These are phyloP conservation scores for Fusarium graminum DNA, from an alignment of 2,329 filamentous ascomycete species.

Conservation along the genomic window DNA sequence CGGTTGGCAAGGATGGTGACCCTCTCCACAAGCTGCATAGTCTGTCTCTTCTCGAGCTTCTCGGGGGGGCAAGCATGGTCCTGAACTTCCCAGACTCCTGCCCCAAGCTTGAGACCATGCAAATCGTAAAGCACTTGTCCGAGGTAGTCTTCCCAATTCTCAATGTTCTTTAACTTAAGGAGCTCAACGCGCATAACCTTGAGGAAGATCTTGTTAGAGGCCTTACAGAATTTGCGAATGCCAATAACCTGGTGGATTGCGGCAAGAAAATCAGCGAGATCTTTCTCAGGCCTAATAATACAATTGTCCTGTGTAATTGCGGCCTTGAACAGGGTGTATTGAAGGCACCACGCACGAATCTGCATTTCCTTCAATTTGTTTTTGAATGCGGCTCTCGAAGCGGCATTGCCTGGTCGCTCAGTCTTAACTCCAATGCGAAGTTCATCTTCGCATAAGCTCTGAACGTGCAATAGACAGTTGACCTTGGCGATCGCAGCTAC, in stretches of 20 bases:
- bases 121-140: conserved; percentile 87
- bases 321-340: conserved; percentile 84
- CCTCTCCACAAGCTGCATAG: conserved; percentile 84
- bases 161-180: conserved; percentile 78
- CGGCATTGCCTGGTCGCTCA: conserved; percentile 68
- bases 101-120: conserved; percentile 82
- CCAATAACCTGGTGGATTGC: conserved; percentile 88
- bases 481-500: conserved; percentile 79
- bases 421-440: conserved; percentile 80
- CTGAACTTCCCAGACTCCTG: conserved; percentile 73
- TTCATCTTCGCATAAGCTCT: conserved; percentile 86
- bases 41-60: conserved; percentile 82
- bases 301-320: conserved; percentile 76
- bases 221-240: conserved; percentile 85
- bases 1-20: conserved; percentile 84
- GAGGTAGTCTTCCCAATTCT: conserved; percentile 88
- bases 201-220: conserved; percentile 87
- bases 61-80: conserved; percentile 86
- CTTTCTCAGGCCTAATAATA: conserved; percentile 76
- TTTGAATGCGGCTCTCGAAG: conserved; percentile 69
- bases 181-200: conserved; percentile 91
- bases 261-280: conserved; percentile 82
- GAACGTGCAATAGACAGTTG: conserved; percentile 80
- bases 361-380: conserved; percentile 88
- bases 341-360: conserved; percentile 86